phyloP scores from a whole-genome alignment of 176 grass and related monocot genomes.

The Carex scoparia region DNA sequence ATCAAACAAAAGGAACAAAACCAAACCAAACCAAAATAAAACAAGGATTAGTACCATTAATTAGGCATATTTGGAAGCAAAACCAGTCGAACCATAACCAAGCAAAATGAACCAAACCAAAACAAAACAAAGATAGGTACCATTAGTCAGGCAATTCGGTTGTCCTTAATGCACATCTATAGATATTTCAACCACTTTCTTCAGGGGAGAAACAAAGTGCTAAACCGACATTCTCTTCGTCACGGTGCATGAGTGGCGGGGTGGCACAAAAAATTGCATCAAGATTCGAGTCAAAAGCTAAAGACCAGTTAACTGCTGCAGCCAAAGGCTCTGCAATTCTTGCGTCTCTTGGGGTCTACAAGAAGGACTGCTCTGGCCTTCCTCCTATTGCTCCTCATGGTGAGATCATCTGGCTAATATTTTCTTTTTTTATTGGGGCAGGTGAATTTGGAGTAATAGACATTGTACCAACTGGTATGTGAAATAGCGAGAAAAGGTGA shows the following conservation, averaged over 20 bases:
- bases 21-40: background rate
- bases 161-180: slow-evolving; percentile 42
- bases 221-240: slow-evolving; percentile 39
- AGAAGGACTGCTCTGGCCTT: slow-evolving; percentile 43
- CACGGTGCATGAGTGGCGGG: background rate
- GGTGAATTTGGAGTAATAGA: background rate
- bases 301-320: slow-evolving; percentile 44
- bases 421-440: slow-evolving; percentile 10
- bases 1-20: background rate
- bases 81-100: background rate
- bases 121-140: background rate
- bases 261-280: slow-evolving; percentile 15
- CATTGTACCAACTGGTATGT: background rate
- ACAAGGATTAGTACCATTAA: background rate
- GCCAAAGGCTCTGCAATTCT: slow-evolving; percentile 38
- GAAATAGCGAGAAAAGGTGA: background rate
- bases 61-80: background rate
- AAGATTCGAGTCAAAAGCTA: slow-evolving; percentile 29
- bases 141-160: background rate
- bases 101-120: background rate
- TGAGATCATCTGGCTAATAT: slow-evolving; percentile 27
- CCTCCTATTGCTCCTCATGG: slow-evolving; percentile 63
- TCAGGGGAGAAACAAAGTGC: slow-evolving; percentile 52
- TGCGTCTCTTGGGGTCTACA: slow-evolving; percentile 37
- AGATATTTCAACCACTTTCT: slow-evolving; percentile 89